Evolutionary conservation across 768 basidiomycete species (phyloP), one percentile per base, ranked within the genome.

Genomic region (Pisolithus albus): DNA sequence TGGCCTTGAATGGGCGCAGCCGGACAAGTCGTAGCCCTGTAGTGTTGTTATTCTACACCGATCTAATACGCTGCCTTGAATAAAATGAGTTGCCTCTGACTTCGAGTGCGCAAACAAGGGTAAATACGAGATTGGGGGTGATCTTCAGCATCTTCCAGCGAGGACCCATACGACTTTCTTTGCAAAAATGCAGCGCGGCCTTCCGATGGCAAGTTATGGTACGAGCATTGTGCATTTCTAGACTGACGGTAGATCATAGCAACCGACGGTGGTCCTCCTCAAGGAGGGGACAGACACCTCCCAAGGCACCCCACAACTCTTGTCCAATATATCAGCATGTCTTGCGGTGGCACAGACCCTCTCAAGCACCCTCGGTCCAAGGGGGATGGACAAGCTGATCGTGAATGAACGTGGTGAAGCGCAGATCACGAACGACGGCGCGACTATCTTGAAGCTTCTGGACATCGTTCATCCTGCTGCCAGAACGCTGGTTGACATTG

Each of bases 351-450:
- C 94, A 44, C 83, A 92, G 65, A 97, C 92, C 2, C 81, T 99
- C 49, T 79, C 96, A 19, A 92, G 82, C 51, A 98, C 96, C 30
- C 82, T 99, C n/a, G 96, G 96, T 13, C 96, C 96, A 7, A 77
- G 96, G 53, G 96, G 96, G 56, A 98, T 99, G 96, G 96, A 99
- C 70, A 98, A 97, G 68, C 76, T 98, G 42, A 96, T 96, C 59
- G 95, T 97, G 2, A 86, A 86, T 54, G 86, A 90, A 53, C 82
- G 93, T 51, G 95, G 96, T 46, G 88, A 94, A 54, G 92, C 96
- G 8, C 95, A 96, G 73, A 99, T 99, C 65, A 98, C 96, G 19
- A 99, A 99, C 70, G 96, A 99, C 80, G 96, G 96, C 52, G 96
- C 96, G 34, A 99, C 96, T 54, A 96, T 99, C 65, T 77, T 99